These are phyloP conservation scores for Elasticomyces elasticus DNA, from an alignment of 495 filamentous ascomycete species.

Conservation along the genomic window DNA sequence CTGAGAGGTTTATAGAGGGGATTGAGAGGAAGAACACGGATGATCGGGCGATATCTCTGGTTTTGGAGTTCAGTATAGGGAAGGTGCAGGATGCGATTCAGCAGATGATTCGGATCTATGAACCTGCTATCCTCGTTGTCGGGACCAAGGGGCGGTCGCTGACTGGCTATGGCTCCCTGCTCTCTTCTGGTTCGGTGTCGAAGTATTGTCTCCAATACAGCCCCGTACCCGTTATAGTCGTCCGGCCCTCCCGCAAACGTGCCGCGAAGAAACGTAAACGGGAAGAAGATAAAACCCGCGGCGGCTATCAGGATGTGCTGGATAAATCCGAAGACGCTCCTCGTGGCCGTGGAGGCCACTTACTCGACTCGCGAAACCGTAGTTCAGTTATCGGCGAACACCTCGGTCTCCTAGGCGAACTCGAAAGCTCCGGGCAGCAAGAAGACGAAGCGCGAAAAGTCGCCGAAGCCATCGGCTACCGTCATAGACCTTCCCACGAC, in stretches of 20 bases:
- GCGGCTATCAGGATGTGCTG: slow-evolving; percentile 72
- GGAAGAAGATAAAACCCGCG: slow-evolving; percentile 62
- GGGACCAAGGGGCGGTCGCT: slow-evolving; percentile 82
- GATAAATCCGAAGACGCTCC: slow-evolving; percentile 40
- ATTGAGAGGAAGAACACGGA: slow-evolving; percentile 58
- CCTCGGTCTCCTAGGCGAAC: slow-evolving; percentile 16
- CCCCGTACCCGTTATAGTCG: slow-evolving; percentile 93
- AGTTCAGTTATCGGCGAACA: background rate
- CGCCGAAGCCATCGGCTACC: slow-evolving; percentile 21
- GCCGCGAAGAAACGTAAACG: slow-evolving; percentile 88
- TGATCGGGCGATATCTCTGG: slow-evolving; percentile 76
- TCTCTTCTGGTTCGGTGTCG: slow-evolving; percentile 75
- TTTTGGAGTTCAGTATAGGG: slow-evolving; percentile 82
- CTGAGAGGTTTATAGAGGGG: slow-evolving; percentile 60
- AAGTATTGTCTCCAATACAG: slow-evolving; percentile 96
- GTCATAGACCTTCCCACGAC: background rate
- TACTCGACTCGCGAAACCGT: slow-evolving; percentile 18
- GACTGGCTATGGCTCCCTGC: slow-evolving; percentile 79
- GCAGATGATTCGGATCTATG: slow-evolving; percentile 87
- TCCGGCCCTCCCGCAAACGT: slow-evolving; percentile 80
- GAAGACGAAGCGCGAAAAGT: slow-evolving; percentile 20
- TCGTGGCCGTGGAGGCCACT: slow-evolving; percentile 13
- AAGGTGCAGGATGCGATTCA: slow-evolving; percentile 90
- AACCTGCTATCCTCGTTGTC: slow-evolving; percentile 90
- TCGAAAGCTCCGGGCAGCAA: slow-evolving; percentile 13